Evolutionary conservation across 1,284 basidiomycete genomes (phyloP).

Genomic region (Xerocomus amazonicus): DNA sequence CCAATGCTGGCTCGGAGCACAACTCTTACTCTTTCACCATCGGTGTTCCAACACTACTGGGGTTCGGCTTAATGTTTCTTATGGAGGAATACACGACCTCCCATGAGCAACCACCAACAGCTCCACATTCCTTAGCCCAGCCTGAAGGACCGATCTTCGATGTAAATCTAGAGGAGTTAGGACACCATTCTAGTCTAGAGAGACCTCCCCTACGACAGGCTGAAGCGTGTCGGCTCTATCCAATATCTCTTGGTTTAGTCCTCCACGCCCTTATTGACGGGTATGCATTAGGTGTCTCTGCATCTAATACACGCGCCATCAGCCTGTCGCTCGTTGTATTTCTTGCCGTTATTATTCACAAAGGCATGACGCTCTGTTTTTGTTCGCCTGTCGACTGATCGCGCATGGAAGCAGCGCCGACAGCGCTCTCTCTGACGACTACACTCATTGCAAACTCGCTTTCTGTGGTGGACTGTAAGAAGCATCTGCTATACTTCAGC

Average conservation of each 20-base stretch:
- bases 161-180: conserved; percentile 34
- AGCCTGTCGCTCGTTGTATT: conserved; percentile 78
- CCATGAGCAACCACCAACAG: conserved; percentile 36
- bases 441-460: conserved; percentile 76
- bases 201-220: conserved; percentile 8
- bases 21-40: conserved; percentile 45
- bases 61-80: conserved; percentile 84
- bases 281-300: conserved; percentile 81
- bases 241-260: conserved; percentile 79
- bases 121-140: conserved; percentile 2
- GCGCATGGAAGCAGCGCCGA: conserved; percentile 59
- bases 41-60: conserved; percentile 70
- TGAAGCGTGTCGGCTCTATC: conserved; percentile 42
- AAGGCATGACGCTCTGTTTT: conserved; percentile 48
- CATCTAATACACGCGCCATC: conserved; percentile 40
- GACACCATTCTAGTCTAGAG: conserved; percentile 12
- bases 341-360: conserved; percentile 84
- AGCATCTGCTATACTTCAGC: conserved; percentile 75
- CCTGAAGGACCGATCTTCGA: conserved; percentile 12
- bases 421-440: conserved; percentile 79
- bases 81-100: conserved; percentile 61
- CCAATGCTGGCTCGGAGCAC: conserved; percentile 32
- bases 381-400: conserved; percentile 4
- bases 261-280: conserved; percentile 89
- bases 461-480: conserved; percentile 63